A percentile compares a stretch with the other conserved stretches of the same genome.
Evolutionary conservation across 2,329 filamentous ascomycete species (phyloP).

Genomic region (Trichophyton rubrum): DNA sequence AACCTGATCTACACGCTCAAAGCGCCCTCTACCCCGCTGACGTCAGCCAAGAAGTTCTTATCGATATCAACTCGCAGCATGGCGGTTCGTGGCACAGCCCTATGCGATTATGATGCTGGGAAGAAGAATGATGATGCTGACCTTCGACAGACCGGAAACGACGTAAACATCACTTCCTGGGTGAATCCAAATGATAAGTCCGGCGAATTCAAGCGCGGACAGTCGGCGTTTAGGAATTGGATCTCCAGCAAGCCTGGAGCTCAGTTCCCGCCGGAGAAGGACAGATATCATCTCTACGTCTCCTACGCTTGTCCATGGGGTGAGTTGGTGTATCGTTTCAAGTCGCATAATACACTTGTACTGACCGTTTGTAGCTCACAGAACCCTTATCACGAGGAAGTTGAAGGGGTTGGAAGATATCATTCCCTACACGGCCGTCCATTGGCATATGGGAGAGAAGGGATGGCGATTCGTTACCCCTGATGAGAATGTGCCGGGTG

Average conservation of each 20-base stretch:
- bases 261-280: slow-evolving; percentile 72
- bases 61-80: slow-evolving; percentile 4
- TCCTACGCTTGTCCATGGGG: slow-evolving; percentile 90
- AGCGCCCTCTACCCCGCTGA: not conserved
- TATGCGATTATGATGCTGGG: not conserved
- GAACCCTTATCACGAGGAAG: slow-evolving; percentile 73
- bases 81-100: slow-evolving; percentile 5
- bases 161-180: slow-evolving; percentile 62
- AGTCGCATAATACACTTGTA: not conserved
- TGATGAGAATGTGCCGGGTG: slow-evolving; percentile 47
- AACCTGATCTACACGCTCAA: slow-evolving; percentile 6
- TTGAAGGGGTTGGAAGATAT: slow-evolving; percentile 86
- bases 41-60: slow-evolving; percentile 10
- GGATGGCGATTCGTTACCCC: slow-evolving; percentile 72
- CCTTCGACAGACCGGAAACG: slow-evolving; percentile 20
- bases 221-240: slow-evolving; percentile 67
- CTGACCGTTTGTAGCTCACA: slow-evolving; percentile 48
- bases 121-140: not conserved
- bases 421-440: slow-evolving; percentile 67
- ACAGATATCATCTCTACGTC: slow-evolving; percentile 86
- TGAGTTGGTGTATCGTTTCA: slow-evolving; percentile 19
- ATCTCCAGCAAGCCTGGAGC: slow-evolving; percentile 61
- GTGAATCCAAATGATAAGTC: slow-evolving; percentile 62
- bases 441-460: slow-evolving; percentile 71
- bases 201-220: slow-evolving; percentile 87